Base-by-base conservation (phyloP, 176 grass and related monocot species). In the Chloris gayana region DNA sequence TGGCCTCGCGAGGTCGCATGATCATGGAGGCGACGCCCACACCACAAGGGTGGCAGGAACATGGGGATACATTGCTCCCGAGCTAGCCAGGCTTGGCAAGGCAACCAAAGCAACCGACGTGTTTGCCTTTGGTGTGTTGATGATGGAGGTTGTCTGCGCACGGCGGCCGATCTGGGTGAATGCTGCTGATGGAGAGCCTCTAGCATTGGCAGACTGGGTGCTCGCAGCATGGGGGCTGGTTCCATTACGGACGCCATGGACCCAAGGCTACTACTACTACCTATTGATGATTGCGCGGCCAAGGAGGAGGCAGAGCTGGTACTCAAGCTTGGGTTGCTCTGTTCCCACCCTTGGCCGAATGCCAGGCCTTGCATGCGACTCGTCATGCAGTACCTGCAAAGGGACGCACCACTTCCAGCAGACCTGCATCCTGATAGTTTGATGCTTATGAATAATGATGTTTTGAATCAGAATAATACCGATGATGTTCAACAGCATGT, bases 271-370 rank as follows among this genome's bases (percentile, higher is more conserved):
- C 29, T 57, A 2, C 22, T 56, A 17, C 47, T 15, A 18, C 2
- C 14, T 51, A 5, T 18, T 21, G 50, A 53, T 53, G 50, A 53
- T 3, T 31, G 12, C 12, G 4, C 13, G 19, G 60, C 14, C 5
- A 25, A 25, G 9, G 33, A 83, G 62, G 70, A 74, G 70, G n/a
- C 65, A 49, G 80, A 53, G 17, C 0, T 66, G 5, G 70, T 83
- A 1, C 33, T 83, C 1, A 83, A 74, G 13, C 80, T 83, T 66
- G 80, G 80, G 1, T 63, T 74, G 12, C 33, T 74, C 8, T 83
- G 80, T 35, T 83, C 80, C 0, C 59, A 74, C 32, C 49, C 76
- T 0, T 34, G 15, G 6, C 45, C 76, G 7, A 37, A n/a, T 0
- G 29, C 46, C 9, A 79, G 76, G 45, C 76, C 76, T 17, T 50